Evolutionary conservation across 2,329 filamentous ascomycete species (phyloP), one percentile per base, ranked within the genome.

Genomic region (Amauroascus verrucosus): DNA sequence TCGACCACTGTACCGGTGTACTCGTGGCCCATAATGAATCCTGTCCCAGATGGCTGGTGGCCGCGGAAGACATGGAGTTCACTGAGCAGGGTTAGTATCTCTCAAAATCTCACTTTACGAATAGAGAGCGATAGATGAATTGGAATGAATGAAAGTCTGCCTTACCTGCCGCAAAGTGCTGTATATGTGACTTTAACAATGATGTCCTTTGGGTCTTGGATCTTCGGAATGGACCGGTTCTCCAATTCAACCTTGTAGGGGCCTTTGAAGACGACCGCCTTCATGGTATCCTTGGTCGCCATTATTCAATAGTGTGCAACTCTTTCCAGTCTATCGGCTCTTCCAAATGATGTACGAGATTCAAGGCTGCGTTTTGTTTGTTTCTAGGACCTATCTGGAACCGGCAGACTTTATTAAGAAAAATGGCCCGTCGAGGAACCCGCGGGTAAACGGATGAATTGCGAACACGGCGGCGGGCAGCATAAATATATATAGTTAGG

Each of bases 1-100:
- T 85, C 80, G 32, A 83, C 77, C 8, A 95, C 80, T 22, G 76
- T 78, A 4, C 90, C 90, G 1, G 86, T 88, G 64, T 95, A 94
- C 65, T 95, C 90, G 66, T 95, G 90, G 55, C 88, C 74, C 74
- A 80, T 82, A 54, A 84, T 79, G 63, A 82, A 83, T 32, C 75
- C 79, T 0, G 84, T 80, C 0, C 70, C 75, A 6, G 82, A 84
- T 22, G 81, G 77, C 64, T 95, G 82, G 62, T 88, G 84, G 33
- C 90, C 90, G 44, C 89, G 85, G 71, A 84, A 95, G 51, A 88
- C 82, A 69, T 95, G 90, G 35, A 95, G 76, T 65, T 95, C 89
- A 64, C 86, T 90, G 58, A n/a, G 22, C 33, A 16, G n/a, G 8
- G 32, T 48, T 44, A 14, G 24, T 18, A 45, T 43, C n/a, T 30